Percentiles rank a stretch among this genome's conserved stretches.
phyloP scores from a whole-genome alignment of 768 basidiomycete genomes.

The Scleroderma bovista region DNA sequence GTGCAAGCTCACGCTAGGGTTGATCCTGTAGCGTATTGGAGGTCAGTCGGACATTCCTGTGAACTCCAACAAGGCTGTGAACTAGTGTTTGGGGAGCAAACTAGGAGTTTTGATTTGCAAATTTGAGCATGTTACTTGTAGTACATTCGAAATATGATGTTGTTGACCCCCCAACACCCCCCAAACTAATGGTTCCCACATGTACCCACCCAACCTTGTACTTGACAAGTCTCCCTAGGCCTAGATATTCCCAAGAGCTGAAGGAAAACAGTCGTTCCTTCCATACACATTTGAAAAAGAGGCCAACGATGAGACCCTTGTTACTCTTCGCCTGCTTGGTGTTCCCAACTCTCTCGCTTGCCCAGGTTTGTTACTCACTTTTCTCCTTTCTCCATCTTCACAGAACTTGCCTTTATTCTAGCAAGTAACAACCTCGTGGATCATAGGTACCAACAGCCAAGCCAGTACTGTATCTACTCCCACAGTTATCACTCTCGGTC shows the following conservation, averaged over 20 bases:
- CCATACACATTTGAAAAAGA: too few relatives aligned
- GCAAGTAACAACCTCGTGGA: constrained; percentile 33
- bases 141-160: neutral
- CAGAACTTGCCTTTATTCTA: constrained; percentile 18
- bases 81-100: neutral
- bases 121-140: too few relatives aligned
- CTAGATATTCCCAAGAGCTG: too few relatives aligned
- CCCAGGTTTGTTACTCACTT: constrained; percentile 25
- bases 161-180: neutral
- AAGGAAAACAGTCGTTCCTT: too few relatives aligned
- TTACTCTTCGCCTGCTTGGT: constrained; percentile 29
- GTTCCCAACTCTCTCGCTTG: constrained; percentile 20
- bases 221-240: too few relatives aligned
- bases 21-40: constrained; percentile 17
- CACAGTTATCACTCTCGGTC: constrained; percentile 43
- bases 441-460: constrained; percentile 37
- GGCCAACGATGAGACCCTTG: constrained; percentile 21
- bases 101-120: too few relatives aligned
- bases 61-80: constrained; percentile 8
- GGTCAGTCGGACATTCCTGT: constrained; percentile 20
- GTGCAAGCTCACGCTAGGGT: neutral
- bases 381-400: constrained; percentile 2
- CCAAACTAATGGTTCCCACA: neutral
- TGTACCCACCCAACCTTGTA: too few relatives aligned
- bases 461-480: constrained; percentile 37